Percentiles rank a stretch among this genome's conserved stretches.
phyloP scores from a whole-genome alignment of 768 basidiomycete species.

The Boletus subcaerulescens region DNA sequence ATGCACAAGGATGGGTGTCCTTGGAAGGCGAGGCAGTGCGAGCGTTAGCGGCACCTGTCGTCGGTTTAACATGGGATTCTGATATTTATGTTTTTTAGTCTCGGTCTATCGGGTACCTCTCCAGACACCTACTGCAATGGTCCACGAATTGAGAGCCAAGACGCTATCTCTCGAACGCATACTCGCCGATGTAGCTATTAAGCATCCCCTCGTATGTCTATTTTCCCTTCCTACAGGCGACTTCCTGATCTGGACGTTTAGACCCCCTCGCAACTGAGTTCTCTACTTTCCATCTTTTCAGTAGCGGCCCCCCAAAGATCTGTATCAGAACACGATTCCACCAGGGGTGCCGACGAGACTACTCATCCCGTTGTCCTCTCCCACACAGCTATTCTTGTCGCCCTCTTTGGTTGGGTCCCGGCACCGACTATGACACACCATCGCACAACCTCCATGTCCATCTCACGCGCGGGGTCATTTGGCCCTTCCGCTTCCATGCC shows the following conservation, averaged over 20 bases:
- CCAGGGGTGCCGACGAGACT: constrained; percentile 10
- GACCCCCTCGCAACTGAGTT: constrained; percentile 56
- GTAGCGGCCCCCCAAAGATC: constrained; percentile 25
- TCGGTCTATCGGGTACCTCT: constrained; percentile 76
- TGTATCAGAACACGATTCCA: constrained; percentile 27
- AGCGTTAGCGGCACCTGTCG: constrained; percentile 46
- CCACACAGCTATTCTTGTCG: constrained; percentile 37
- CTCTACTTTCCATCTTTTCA: constrained; percentile 47
- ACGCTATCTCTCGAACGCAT: constrained; percentile 53
- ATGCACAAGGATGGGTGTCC: constrained; percentile 82
- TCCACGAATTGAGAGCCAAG: constrained; percentile 54
- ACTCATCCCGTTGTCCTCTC: constrained; percentile 28
- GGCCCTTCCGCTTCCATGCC: constrained; percentile 28
- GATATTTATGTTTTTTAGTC: constrained; percentile 32
- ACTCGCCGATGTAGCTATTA: constrained; percentile 53
- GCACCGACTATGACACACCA: constrained; percentile 27
- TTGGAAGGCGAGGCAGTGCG: constrained; percentile 79
- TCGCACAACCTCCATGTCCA: constrained; percentile 18
- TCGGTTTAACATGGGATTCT: background rate
- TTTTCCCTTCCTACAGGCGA: background rate
- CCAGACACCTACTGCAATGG: constrained; percentile 59
- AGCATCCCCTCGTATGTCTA: constrained; percentile 67
- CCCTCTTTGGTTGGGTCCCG: constrained; percentile 51
- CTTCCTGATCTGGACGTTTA: constrained; percentile 29
- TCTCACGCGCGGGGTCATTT: constrained; percentile 26